Base-by-base conservation (phyloP, 495 filamentous ascomycete genomes). In the Trichodelitschia bisporula region DNA sequence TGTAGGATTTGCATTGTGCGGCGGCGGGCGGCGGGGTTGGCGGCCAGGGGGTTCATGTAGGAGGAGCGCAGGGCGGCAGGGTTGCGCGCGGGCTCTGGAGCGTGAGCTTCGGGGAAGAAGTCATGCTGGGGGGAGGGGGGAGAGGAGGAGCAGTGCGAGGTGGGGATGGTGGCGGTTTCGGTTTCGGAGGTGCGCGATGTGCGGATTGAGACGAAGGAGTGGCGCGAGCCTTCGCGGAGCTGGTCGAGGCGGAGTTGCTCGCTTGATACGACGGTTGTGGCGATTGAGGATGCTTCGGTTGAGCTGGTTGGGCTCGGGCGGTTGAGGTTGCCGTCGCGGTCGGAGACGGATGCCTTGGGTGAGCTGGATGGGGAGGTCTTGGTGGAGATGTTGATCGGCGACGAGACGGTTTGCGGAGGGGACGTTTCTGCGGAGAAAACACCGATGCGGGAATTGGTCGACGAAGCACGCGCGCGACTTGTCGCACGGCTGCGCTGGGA, bases 11-110 rank as follows among this genome's bases (percentile, higher is more conserved):
- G n/a, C n/a, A n/a, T n/a, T n/a, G n/a, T n/a, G n/a, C n/a, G n/a
- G n/a, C n/a, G n/a, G n/a, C n/a, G n/a, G 21, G 21, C 21, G 21
- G 21, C n/a, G 6, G 21, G 6, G 21, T 24, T 24, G 6, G 21
- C n/a, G 21, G 21, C 6, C 21, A n/a, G n/a, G 21, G 21, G 21
- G 6, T 6, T 9, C 15, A 10, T 28, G 36, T 12, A 14, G 14
- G 28, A 14, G n/a, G 30, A 24, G 35, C 13, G 30, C 23, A 15
- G 17, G 33, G 31, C 11, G 28, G 16, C 12, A 32, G 24, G 21
- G 36, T 32, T 23, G 35, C 25, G 26, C 37, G 28, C 24, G 31
- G 33, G 24, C 19, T 36, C 29, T 27, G 4, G 35, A 25, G 3
- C 21, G 36, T 30, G 32, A 19, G 28, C n/a, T n/a, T n/a, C n/a